These are phyloP conservation scores for Fusarium miscanthi DNA, from an alignment of 2,329 filamentous ascomycete genomes.

Conservation along the genomic window DNA sequence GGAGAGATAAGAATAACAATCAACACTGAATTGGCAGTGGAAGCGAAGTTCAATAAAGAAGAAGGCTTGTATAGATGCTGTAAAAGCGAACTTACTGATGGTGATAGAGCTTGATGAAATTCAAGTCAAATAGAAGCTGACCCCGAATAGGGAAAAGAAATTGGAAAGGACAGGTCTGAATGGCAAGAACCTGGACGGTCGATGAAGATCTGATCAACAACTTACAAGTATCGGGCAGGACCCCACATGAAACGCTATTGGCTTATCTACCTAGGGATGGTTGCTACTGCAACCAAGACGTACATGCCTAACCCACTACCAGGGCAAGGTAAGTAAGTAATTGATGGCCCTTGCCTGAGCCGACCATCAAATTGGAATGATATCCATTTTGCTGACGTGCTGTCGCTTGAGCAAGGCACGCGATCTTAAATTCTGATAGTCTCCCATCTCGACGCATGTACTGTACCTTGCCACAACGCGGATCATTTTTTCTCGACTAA, in stretches of 20 bases:
- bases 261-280: slow-evolving; percentile 7
- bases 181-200: not conserved
- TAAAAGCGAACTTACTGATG: slow-evolving; percentile 1
- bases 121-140: not conserved
- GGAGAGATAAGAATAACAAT: slow-evolving; percentile 37
- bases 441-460: not conserved
- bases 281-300: slow-evolving; percentile 18
- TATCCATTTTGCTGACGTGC: not conserved
- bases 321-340: not conserved
- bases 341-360: not conserved
- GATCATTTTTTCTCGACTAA: not conserved
- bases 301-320: not conserved
- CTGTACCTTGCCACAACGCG: not conserved
- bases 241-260: slow-evolving; percentile 11
- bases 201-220: slow-evolving; percentile 4
- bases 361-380: not conserved
- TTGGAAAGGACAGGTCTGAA: not conserved
- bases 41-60: not conserved
- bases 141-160: not conserved
- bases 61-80: slow-evolving; percentile 17
- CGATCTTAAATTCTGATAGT: not conserved
- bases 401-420: not conserved
- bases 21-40: slow-evolving; percentile 7
- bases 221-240: slow-evolving; percentile 3
- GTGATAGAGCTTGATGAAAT: slow-evolving; percentile 5